These are phyloP conservation scores for Hypoxylon lienhwacheense DNA, from an alignment of 495 filamentous ascomycete genomes.

Conservation along the genomic window DNA sequence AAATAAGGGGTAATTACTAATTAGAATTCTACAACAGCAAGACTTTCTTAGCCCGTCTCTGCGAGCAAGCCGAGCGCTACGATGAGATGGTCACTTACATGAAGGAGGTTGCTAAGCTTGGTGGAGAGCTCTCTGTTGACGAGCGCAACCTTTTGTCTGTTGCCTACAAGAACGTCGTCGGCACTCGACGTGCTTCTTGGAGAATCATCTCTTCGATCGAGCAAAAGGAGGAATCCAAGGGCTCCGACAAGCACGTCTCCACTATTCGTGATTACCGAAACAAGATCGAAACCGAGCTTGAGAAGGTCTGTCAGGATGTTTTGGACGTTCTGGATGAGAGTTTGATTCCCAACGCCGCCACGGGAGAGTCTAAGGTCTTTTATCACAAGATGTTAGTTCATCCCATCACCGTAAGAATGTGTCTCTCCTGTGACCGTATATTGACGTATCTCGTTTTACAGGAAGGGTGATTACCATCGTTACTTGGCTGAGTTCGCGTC, in stretches of 20 bases:
- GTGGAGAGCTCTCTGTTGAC: conserved; percentile 93
- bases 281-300: conserved; percentile 98
- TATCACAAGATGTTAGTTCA: conserved; percentile 99
- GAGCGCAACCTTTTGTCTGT: conserved; percentile 99
- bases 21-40: conserved; percentile 69
- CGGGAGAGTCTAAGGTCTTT: conserved; percentile 99
- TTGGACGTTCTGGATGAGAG: conserved; percentile 93
- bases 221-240: conserved; percentile 99
- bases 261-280: conserved; percentile 98
- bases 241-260: conserved; percentile 91
- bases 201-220: conserved; percentile 99
- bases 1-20: conserved; percentile 34
- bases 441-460: conserved; percentile 44
- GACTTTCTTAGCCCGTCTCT: conserved; percentile 99
- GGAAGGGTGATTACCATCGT: conserved; percentile 99
- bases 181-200: conserved; percentile 98
- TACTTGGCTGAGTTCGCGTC: conserved; percentile 99
- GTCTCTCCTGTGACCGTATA: conserved; percentile 21
- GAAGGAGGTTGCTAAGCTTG: conserved; percentile 99
- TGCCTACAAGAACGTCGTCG: conserved; percentile 99
- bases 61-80: conserved; percentile 99
- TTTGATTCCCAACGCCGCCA: conserved; percentile 96
- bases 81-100: conserved; percentile 99
- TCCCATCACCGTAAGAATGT: not conserved
- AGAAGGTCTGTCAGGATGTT: conserved; percentile 98